Evolutionary conservation across 2,329 filamentous ascomycete species (phyloP).

Genomic region (Alternaria ventricosa): DNA sequence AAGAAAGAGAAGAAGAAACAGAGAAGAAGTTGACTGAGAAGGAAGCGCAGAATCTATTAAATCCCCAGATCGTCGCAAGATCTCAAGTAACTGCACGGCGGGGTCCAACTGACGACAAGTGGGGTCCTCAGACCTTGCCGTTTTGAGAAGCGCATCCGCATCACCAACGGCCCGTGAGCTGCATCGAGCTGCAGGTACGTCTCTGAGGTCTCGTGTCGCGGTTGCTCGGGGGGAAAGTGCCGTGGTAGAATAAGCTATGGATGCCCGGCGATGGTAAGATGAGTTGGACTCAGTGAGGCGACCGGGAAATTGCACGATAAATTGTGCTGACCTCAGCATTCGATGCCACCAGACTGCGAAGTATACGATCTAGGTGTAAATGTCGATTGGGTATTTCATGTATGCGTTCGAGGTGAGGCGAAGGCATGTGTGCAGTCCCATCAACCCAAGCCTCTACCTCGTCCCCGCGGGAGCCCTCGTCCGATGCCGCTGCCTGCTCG

Average conservation of each 20-base stretch:
- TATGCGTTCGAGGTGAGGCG: background rate
- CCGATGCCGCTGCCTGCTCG: conserved; percentile 55
- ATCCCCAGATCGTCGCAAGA: conserved; percentile 24
- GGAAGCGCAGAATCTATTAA: conserved; percentile 20
- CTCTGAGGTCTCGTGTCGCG: conserved; percentile 2
- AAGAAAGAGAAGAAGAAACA: background rate
- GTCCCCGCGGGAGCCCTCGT: conserved; percentile 45
- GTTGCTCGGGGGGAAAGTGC: background rate
- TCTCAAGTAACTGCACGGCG: conserved; percentile 25
- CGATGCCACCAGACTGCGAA: background rate
- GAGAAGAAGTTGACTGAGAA: too few species aligned
- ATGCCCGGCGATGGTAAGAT: background rate
- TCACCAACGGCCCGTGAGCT: conserved; percentile 17
- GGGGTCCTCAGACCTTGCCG: conserved; percentile 30
- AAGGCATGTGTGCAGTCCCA: background rate
- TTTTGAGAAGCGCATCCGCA: conserved; percentile 25
- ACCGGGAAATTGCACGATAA: background rate
- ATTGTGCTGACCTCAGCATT: background rate
- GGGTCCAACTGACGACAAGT: conserved; percentile 29
- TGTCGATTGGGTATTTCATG: background rate
- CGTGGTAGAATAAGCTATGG: background rate
- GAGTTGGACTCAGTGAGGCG: background rate
- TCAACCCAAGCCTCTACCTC: conserved; percentile 39
- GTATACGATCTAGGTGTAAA: background rate
- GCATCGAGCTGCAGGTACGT: conserved; percentile 26